Base-by-base conservation (phyloP, 2,329 filamentous ascomycete species). In the Talaromyces sp. region DNA sequence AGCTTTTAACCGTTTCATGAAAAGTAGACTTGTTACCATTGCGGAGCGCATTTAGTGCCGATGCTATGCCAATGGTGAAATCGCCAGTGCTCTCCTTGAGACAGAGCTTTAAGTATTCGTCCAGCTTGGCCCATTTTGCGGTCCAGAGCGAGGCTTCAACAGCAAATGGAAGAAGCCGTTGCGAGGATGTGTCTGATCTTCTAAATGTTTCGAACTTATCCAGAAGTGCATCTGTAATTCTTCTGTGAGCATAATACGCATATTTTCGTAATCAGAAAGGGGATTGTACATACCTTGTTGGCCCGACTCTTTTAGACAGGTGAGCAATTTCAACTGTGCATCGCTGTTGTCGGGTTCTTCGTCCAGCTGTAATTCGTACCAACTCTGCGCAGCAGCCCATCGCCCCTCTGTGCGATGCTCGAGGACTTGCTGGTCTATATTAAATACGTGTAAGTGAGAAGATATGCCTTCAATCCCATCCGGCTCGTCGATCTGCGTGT, bases 401-500 rank as follows among this genome's bases (percentile, higher is more conserved):
- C 93, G 84, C 4, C 95, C 95, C 21, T 93, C 90, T 73, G 96
- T 98, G 60, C 90, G 86, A 75, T 99, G 92, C 68, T 96, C 91
- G 59, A 97, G 81, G 32, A 97, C 89, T 71, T 98, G 93, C 71
- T 97, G 93, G 62, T 96, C 90, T 55, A 97, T 88, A 65, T 96
- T 90, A n/a, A 98, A 80, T 11, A 92, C 86, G 61, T 89, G 89
- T 3, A 98, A 80, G 71, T 95, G 89, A 21, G 91, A 87, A 1
- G 93, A 96, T 63, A 99, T 93, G 2, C 95, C 95, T 71, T 98
- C 93, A 35, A 99, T 87, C 1, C 93, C 93, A 73, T 99, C 95
- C 0, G 95, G 96, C 68, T 99, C 95, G 69, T 99, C 95, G 63
- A 99, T 98, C 67, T 97, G 90, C 1, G 91, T 91, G 74, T 99